Conservation (phyloP, 306 rosid species). For the Quercus glauca region DNA sequence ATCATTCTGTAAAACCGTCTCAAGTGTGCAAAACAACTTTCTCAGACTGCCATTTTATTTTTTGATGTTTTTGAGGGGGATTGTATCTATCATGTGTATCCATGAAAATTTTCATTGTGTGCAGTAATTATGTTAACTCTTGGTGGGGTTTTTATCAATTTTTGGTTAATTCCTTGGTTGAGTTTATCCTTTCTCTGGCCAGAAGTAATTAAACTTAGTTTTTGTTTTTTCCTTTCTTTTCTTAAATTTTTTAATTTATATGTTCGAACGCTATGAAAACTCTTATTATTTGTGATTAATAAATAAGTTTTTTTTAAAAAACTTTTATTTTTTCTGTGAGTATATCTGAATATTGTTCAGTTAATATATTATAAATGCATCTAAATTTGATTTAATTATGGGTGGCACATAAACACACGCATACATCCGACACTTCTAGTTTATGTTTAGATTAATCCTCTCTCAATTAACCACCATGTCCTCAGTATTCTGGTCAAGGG, state of each 20-base stretch:
- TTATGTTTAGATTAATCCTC: neutral
- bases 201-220: too few species aligned
- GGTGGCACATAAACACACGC: neutral
- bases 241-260: neutral
- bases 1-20: neutral
- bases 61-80: neutral
- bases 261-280: too few species aligned
- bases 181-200: neutral
- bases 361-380: neutral
- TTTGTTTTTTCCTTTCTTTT: too few species aligned
- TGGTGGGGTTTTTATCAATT: neutral
- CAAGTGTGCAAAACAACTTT: neutral
- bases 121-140: neutral
- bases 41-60: neutral
- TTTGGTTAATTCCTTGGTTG: neutral
- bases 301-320: too few species aligned
- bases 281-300: too few species aligned
- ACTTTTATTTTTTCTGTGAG: neutral
- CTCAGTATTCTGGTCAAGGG: neutral
- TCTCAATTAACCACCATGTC: neutral
- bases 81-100: neutral
- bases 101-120: neutral
- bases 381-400: neutral
- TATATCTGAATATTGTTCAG: neutral
- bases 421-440: neutral